Evolutionary conservation across 2,329 filamentous ascomycete genomes (phyloP), one percentile per base, ranked within the genome.

Genomic region (Ceratocystis papillata): DNA sequence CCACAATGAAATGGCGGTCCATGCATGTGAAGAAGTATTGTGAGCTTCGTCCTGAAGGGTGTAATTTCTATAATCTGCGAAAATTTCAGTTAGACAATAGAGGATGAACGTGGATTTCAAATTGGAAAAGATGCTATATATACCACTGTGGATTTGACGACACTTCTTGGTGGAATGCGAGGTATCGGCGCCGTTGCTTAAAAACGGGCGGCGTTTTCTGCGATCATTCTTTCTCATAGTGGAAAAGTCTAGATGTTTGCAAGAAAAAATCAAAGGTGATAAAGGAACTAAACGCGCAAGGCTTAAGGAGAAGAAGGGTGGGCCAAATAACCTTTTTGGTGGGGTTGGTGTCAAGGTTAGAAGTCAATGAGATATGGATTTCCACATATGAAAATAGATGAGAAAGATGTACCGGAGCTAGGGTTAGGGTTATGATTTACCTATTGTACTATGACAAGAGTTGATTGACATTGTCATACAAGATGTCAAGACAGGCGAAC

Each of bases 1-100:
- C 65, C 82, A 76, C 8, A 85, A 74, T 7, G 48, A 7, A 61
- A 74, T 78, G 22, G 73, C 73, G 65, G 75, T 76, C 41, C 71
- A 69, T 17, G 73, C 74, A 75, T 75, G 77, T n/a, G 70, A 70
- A 0, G 28, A 33, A 4, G 22, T 65, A 33, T 22, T 15, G n/a
- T 37, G 28, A 37, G 25, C n/a, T 55, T 64, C 62, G 28, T 55
- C 46, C 7, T 37, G 15, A 30, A 44, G 8, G 6, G 20, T 30
- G 30, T 41, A 50, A 20, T 53, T 48, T 6, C 28, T 22, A 41
- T 44, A 41, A n/a, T 37, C 62, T 64, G 37, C 5, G 8, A 25
- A 62, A 44, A 28, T 22, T 7, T 7, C 37, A 8, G 55, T 59
- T 59, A 37, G 55, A 37, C 30, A 57, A 33, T 28, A n/a, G 55